Conservation (phyloP, 2,329 filamentous ascomycete genomes). For the Clarireedia sp. region DNA sequence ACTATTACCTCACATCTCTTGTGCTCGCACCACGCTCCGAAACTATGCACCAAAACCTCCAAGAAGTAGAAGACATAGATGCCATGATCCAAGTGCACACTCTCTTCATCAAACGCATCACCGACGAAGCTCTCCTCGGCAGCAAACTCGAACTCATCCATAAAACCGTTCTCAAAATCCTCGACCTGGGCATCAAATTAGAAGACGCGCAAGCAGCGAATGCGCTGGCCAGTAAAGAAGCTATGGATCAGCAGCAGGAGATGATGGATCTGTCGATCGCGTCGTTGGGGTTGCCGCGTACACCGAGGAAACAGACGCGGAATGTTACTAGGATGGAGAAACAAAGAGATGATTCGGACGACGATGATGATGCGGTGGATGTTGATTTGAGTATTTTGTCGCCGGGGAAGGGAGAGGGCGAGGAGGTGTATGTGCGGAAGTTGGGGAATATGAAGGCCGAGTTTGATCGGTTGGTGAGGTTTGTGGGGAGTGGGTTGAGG, state of each 20-base stretch:
- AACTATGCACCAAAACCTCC: conserved; percentile 50
- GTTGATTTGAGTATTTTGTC: conserved; percentile 32
- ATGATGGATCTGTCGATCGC: conserved; percentile 27
- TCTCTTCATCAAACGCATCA: conserved; percentile 52
- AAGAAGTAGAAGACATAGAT: conserved; percentile 64
- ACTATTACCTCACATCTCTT: conserved; percentile 67
- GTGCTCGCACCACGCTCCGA: conserved; percentile 56
- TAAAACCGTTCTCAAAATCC: conserved; percentile 62
- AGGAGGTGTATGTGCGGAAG: conserved; percentile 41
- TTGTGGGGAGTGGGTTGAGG: conserved; percentile 64
- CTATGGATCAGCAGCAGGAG: conserved; percentile 21
- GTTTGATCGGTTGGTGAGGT: conserved; percentile 58
- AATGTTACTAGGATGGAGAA: conserved; percentile 22
- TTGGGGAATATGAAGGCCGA: conserved; percentile 51
- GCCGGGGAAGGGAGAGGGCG: conserved; percentile 23
- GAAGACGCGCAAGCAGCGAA: conserved; percentile 47
- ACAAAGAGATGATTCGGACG: conserved; percentile 7
- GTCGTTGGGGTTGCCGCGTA: conserved; percentile 25
- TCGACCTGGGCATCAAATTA: conserved; percentile 67
- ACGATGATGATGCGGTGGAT: conserved; percentile 28
- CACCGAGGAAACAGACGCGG: conserved; percentile 22
- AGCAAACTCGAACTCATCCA: conserved; percentile 61
- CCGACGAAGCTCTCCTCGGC: conserved; percentile 63
- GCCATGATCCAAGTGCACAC: conserved; percentile 68
- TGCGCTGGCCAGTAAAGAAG: conserved; percentile 15